A percentile compares a stretch with the other conserved stretches of the same genome.
Conservation (phyloP, 1,284 basidiomycete species). For the Lentinus polychrous region DNA sequence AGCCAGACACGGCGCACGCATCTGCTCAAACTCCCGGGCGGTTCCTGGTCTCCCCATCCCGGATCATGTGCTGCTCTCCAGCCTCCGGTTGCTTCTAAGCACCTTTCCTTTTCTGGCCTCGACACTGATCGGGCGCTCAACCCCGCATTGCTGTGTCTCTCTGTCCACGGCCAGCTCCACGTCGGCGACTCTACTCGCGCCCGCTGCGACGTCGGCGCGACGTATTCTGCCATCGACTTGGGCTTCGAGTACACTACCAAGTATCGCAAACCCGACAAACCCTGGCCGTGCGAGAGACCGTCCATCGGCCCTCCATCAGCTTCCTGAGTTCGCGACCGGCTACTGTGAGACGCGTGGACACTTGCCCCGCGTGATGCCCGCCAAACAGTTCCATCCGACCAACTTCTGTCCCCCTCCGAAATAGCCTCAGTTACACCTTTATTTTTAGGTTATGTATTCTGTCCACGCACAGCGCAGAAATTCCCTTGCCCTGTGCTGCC, state of each 20-base stretch:
- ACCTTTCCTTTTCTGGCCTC: too few species aligned
- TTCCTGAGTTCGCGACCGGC: background rate
- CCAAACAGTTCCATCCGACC: too few species aligned
- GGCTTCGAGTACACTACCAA: background rate
- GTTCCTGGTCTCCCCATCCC: background rate
- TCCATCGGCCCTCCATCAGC: background rate
- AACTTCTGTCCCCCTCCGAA: too few species aligned
- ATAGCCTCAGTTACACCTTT: too few species aligned
- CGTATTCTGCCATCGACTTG: too few species aligned
- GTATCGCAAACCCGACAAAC: background rate
- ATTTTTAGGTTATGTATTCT: too few species aligned
- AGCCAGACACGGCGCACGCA: background rate
- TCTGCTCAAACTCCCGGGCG: background rate
- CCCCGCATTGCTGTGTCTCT: constrained; percentile 1
- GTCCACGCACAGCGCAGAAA: too few species aligned
- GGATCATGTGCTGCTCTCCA: background rate
- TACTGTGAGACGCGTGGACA: background rate
- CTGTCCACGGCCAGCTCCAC: background rate
- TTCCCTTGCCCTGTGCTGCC: too few species aligned
- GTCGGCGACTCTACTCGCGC: background rate
- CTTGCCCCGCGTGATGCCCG: too few species aligned
- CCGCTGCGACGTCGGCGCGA: background rate
- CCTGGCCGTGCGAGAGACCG: background rate
- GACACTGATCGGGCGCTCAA: background rate
- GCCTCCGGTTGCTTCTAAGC: background rate